Base-by-base conservation (phyloP, 257 asterid genomes). In the Salvia splendens region DNA sequence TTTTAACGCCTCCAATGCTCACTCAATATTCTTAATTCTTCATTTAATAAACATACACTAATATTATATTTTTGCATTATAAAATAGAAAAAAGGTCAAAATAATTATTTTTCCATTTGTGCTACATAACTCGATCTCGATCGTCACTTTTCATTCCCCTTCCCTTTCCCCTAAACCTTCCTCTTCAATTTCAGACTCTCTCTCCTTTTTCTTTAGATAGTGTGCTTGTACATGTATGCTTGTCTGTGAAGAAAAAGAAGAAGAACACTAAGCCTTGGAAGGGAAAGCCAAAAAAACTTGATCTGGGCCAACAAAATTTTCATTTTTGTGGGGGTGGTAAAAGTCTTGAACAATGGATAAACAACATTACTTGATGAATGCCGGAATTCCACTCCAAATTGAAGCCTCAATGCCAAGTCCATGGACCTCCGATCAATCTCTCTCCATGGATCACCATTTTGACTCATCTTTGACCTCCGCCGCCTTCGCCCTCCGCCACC, bases 301-400 rank as follows among this genome's bases (percentile, higher is more conserved):
- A 20, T 20, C 24, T 20, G 24, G 24, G 24, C 24, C 24, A 20
- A 2, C 30, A 24, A 59, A 3, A 4, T 9, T 20, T 17, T 12
- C 12, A 7, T 12, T 8, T 48, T 63, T 36, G 11, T 30, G 12
- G 59, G 16, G 12, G 28, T 51, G 35, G n/a, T 67, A 15, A 8
- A 5, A 67, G 14, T 56, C 20, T 46, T 78, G 11, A 38, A 4
- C 8, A 65, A 92, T 93, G 98, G 98, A 93, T 8, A 85, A 79
- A 60, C 30, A 24, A 2, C 85, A 85, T 6, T 85, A 77, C 73
- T 87, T 80, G 50, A 73, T 81, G 73, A 85, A 80, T 66, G 67
- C 76, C 15, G 91, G 84, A 71, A 69, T 73, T 59, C 80, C 77
- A 3, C 68, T 60, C 41, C 83, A 75, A 6, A 75, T 73, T 16